These are phyloP conservation scores for Venturia effusa DNA, from an alignment of 2,329 filamentous ascomycete genomes.

Conservation along the genomic window DNA sequence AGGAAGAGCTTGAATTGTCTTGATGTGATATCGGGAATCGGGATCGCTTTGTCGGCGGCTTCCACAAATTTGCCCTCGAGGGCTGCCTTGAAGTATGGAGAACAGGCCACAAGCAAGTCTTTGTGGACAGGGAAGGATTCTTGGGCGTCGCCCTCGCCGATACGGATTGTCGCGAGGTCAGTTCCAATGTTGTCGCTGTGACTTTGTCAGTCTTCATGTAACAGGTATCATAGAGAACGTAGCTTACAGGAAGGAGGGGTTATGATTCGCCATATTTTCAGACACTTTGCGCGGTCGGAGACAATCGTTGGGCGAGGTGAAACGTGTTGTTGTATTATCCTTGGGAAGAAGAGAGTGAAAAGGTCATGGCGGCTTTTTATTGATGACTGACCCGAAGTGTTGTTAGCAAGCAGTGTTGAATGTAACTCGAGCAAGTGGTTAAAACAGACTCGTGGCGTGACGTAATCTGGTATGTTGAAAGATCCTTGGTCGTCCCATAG, in stretches of 20 bases:
- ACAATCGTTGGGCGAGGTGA: background rate
- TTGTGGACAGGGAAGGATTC: background rate
- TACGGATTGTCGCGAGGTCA: background rate
- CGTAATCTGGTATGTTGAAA: background rate
- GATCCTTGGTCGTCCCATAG: too few species aligned
- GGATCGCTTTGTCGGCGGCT: background rate
- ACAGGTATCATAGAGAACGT: background rate
- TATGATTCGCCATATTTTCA: background rate
- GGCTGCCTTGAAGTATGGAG: slow-evolving; percentile 1
- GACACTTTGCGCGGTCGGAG: background rate
- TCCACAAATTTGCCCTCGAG: background rate
- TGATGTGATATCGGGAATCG: background rate
- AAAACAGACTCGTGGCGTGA: too few species aligned
- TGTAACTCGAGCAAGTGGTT: too few species aligned
- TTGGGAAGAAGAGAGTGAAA: too few species aligned
- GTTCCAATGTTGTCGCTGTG: background rate
- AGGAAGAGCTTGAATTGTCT: background rate
- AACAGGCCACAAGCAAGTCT: background rate
- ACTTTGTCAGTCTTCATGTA: background rate
- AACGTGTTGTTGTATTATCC: background rate
- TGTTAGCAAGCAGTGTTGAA: background rate
- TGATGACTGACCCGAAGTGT: background rate
- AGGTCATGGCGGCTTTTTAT: too few species aligned
- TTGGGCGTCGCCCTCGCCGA: background rate
- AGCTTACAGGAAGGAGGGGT: background rate